Evolutionary conservation across 345 rosid species (phyloP).

Genomic region (Aethionema arabicum): DNA sequence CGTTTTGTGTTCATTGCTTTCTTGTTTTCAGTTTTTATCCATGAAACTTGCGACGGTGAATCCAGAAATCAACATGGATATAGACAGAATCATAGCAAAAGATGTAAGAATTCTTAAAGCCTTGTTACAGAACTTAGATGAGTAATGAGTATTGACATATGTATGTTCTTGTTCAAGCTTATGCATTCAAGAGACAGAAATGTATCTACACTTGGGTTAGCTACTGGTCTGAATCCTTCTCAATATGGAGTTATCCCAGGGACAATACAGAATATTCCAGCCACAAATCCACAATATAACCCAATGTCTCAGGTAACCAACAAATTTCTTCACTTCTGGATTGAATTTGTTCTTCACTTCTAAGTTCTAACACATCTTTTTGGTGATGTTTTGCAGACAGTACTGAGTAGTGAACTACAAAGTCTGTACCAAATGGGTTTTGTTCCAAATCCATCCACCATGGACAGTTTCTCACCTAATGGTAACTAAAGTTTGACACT

Average conservation of each 20-base stretch:
- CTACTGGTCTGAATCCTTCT: conserved; percentile 39
- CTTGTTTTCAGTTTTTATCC: conserved; percentile 67
- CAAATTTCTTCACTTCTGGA: not conserved
- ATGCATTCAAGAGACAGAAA: conserved; percentile 57
- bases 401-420: conserved; percentile 66
- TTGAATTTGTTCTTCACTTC: no score
- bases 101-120: conserved; percentile 56
- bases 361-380: conserved; percentile 5
- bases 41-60: conserved; percentile 98
- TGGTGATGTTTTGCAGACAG: conserved; percentile 39
- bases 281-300: conserved; percentile 56
- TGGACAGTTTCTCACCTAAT: conserved; percentile 55
- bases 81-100: conserved; percentile 70
- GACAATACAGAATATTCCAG: conserved; percentile 46
- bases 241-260: conserved; percentile 43
- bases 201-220: conserved; percentile 42
- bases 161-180: conserved; percentile 43
- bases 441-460: conserved; percentile 55
- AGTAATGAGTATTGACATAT: conserved; percentile 23
- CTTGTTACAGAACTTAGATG: not conserved
- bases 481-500: conserved; percentile 34
- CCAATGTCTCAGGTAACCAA: conserved; percentile 57
- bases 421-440: conserved; percentile 75
- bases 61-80: conserved; percentile 49
- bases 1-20: not conserved